Conservation (phyloP, 805 yeast genomes). For the Barnettozyma wickerhamii region DNA sequence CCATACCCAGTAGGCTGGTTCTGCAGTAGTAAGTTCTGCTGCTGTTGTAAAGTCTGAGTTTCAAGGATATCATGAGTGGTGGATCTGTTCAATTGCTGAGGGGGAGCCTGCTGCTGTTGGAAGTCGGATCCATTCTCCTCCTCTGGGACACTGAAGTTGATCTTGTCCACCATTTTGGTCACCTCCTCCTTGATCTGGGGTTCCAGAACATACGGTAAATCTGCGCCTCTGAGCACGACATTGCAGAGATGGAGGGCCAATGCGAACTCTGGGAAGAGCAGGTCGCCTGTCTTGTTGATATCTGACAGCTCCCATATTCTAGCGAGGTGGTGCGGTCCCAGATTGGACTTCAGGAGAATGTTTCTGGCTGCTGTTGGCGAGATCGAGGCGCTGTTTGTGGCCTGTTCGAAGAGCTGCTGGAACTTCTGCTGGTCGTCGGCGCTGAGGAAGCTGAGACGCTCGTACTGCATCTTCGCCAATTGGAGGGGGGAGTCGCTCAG, state of each 20-base stretch:
- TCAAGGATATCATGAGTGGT: slow-evolving; percentile 19
- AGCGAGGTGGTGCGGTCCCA: slow-evolving; percentile 70
- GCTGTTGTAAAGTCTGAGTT: slow-evolving; percentile 30
- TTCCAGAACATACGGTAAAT: slow-evolving; percentile 70
- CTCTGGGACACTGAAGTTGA: slow-evolving; percentile 72
- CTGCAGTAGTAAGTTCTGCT: slow-evolving; percentile 20
- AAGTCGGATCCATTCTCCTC: slow-evolving; percentile 16
- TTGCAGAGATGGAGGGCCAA: slow-evolving; percentile 86
- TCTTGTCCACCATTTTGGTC: slow-evolving; percentile 78
- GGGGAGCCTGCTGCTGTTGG: slow-evolving; percentile 1
- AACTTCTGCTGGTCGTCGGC: slow-evolving; percentile 81
- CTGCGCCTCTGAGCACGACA: slow-evolving; percentile 67
- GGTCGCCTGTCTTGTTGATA: slow-evolving; percentile 76
- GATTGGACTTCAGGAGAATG: slow-evolving; percentile 74
- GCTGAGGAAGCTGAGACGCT: slow-evolving; percentile 50
- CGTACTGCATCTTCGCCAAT: neutral
- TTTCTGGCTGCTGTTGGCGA: slow-evolving; percentile 73
- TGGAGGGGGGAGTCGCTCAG: too few relatives aligned
- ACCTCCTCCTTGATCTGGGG: slow-evolving; percentile 76
- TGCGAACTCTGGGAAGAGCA: slow-evolving; percentile 92
- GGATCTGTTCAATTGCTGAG: slow-evolving; percentile 6
- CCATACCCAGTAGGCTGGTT: slow-evolving; percentile 36
- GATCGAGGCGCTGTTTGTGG: slow-evolving; percentile 55
- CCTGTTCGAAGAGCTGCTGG: slow-evolving; percentile 75
- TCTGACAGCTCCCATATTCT: slow-evolving; percentile 90